Evolutionary conservation across 2,329 filamentous ascomycete species (phyloP).

Genomic region (Canariomyces notabilis): DNA sequence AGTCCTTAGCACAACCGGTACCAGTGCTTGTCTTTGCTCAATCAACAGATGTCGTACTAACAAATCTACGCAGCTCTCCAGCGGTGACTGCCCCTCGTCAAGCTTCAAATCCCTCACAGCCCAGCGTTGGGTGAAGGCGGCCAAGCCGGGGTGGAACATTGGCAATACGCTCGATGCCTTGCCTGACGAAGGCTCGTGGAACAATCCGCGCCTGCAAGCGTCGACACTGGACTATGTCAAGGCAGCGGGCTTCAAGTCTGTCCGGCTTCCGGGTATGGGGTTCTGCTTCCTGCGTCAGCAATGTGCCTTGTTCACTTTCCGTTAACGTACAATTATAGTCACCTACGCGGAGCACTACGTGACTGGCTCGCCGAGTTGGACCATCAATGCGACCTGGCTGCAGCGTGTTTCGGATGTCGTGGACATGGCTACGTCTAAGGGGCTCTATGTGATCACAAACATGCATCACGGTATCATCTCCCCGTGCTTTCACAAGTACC

Average conservation of each 20-base stretch:
- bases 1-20: too few species aligned
- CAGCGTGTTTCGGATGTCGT: conserved; percentile 53
- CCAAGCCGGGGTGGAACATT: conserved; percentile 56
- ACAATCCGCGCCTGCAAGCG: conserved; percentile 47
- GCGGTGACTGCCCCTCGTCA: background rate
- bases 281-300: too few species aligned
- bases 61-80: background rate
- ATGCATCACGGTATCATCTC: conserved; percentile 43
- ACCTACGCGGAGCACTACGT: conserved; percentile 56
- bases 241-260: conserved; percentile 50
- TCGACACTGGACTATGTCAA: conserved; percentile 49
- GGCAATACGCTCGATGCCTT: conserved; percentile 56
- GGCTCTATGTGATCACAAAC: conserved; percentile 51
- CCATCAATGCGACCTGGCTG: conserved; percentile 50
- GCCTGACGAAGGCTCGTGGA: conserved; percentile 54
- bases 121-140: conserved; percentile 37
- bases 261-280: conserved; percentile 46
- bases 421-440: conserved; percentile 47
- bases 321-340: conserved; percentile 33
- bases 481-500: conserved; percentile 21
- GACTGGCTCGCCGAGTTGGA: conserved; percentile 46
- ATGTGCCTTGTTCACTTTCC: background rate
- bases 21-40: too few species aligned
- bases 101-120: conserved; percentile 12
- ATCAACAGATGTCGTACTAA: too few species aligned